Evolutionary conservation across 352 stramenopile genomes (phyloP).

Genomic region (Globisporangium mamillatum): DNA sequence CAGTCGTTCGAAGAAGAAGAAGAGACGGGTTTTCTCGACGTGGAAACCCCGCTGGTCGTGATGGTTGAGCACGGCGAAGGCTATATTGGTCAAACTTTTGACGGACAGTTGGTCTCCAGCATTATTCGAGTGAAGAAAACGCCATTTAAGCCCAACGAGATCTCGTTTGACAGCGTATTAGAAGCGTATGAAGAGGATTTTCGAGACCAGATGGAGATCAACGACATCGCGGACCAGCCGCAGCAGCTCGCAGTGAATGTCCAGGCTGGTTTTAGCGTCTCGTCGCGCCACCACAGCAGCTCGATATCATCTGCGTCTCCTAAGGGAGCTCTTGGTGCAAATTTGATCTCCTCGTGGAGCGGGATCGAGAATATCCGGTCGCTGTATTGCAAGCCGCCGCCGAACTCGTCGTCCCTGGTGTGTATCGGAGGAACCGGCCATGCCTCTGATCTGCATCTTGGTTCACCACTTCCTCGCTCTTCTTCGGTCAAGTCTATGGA

Average conservation of each 20-base stretch:
- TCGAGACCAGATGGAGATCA: constrained; percentile 14
- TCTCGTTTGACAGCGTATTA: constrained; percentile 13
- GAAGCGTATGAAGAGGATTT: constrained; percentile 19
- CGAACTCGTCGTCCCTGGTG: constrained; percentile 12
- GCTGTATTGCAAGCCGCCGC: constrained; percentile 12
- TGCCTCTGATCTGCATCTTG: background rate
- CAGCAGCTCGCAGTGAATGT: constrained; percentile 12
- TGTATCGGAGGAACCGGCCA: constrained; percentile 5
- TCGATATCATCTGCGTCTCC: background rate
- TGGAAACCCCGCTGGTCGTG: background rate
- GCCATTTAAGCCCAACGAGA: background rate
- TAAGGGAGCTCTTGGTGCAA: background rate
- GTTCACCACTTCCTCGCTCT: background rate
- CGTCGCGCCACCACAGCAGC: background rate
- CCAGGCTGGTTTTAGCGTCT: constrained; percentile 9
- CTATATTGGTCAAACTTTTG: constrained; percentile 12
- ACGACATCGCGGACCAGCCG: constrained; percentile 7
- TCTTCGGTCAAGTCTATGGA: background rate
- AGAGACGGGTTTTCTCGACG: background rate
- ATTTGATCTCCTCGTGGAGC: constrained; percentile 17
- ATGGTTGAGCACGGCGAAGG: constrained; percentile 17
- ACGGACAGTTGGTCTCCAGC: background rate
- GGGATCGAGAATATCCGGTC: constrained; percentile 20
- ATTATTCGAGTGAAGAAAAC: constrained; percentile 7
- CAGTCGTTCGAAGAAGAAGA: constrained; percentile 5